Evolutionary conservation across 805 yeast species (phyloP).

Genomic region (Nakazawaea wickerhamii): DNA sequence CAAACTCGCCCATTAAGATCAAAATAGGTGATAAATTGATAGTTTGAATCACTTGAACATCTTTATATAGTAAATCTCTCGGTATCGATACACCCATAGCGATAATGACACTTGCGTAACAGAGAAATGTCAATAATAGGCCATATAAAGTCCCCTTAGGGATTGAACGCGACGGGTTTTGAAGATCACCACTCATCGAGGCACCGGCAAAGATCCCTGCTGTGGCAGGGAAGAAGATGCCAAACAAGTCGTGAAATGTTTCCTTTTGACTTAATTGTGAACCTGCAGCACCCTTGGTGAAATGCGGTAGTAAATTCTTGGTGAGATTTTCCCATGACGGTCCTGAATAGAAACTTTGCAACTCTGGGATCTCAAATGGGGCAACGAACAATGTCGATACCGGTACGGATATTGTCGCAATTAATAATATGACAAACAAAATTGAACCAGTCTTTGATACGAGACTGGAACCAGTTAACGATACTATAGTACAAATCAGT

Average conservation of each 20-base stretch:
- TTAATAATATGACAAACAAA: constrained; percentile 57
- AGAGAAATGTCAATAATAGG: constrained; percentile 63
- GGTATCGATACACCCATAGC: constrained; percentile 80
- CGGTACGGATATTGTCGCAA: constrained; percentile 80
- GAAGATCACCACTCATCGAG: constrained; percentile 93
- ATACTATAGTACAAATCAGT: constrained; percentile 65
- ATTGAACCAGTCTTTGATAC: constrained; percentile 81
- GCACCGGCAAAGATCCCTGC: constrained; percentile 99
- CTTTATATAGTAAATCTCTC: constrained; percentile 66
- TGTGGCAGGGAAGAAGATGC: constrained; percentile 95
- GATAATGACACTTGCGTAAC: constrained; percentile 76
- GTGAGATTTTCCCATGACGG: constrained; percentile 60
- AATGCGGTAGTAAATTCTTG: constrained; percentile 69
- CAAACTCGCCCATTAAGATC: constrained; percentile 81
- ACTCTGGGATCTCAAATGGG: constrained; percentile 55
- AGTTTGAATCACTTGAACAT: constrained; percentile 82
- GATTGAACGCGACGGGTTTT: constrained; percentile 80
- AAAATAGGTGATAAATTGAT: constrained; percentile 63
- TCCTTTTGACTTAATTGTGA: constrained; percentile 59
- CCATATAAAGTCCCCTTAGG: constrained; percentile 95
- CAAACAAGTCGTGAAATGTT: constrained; percentile 81
- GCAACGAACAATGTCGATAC: constrained; percentile 60
- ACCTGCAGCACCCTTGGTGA: constrained; percentile 91
- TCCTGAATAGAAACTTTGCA: constrained; percentile 59
- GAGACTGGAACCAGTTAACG: constrained; percentile 73